Evolutionary conservation across 2,329 filamentous ascomycete genomes (phyloP).

Genomic region (Colletotrichum nymphaeae): DNA sequence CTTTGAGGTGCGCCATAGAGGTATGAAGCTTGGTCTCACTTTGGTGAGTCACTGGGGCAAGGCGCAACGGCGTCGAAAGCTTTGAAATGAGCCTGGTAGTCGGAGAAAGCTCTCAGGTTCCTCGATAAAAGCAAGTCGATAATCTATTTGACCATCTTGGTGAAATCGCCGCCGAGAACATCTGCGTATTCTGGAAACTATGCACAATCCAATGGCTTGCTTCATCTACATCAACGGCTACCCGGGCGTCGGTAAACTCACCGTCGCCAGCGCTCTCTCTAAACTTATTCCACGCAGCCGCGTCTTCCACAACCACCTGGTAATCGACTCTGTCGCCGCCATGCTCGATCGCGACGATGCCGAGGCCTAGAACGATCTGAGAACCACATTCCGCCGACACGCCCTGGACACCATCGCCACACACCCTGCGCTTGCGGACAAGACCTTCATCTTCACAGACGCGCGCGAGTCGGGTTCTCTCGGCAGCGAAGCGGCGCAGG

Average conservation of each 20-base stretch:
- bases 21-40: background rate
- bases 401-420: constrained; percentile 29
- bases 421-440: background rate
- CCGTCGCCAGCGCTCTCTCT: constrained; percentile 43
- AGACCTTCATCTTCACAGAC: constrained; percentile 43
- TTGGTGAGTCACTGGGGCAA: background rate
- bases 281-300: constrained; percentile 40
- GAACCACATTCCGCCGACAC: constrained; percentile 17
- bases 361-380: constrained; percentile 40
- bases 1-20: background rate
- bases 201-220: constrained; percentile 4
- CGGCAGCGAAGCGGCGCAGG: constrained; percentile 25
- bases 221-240: constrained; percentile 47
- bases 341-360: constrained; percentile 37
- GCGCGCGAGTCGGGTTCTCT: constrained; percentile 31
- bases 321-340: constrained; percentile 42
- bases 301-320: constrained; percentile 44
- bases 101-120: background rate
- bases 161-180: background rate
- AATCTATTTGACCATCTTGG: background rate
- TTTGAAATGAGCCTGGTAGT: background rate
- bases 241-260: constrained; percentile 46
- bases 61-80: background rate
- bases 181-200: background rate
- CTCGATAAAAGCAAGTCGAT: background rate